Evolutionary conservation across 192 early-diverging fungal species (phyloP).

Genomic region (Podila epicladia): DNA sequence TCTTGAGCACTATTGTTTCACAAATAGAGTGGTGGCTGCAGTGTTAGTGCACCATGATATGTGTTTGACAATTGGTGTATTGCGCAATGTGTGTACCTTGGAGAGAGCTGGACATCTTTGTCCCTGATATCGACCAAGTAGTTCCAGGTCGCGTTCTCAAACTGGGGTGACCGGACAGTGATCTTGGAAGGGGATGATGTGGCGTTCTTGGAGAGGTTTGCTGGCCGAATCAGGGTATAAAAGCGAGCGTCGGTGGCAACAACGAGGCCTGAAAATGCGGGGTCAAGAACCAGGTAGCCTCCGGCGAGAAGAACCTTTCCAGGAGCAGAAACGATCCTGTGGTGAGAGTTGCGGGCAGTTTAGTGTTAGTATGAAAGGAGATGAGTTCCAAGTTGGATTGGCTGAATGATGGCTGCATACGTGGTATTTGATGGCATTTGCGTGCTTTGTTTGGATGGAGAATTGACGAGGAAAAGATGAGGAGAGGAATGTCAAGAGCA

Average conservation of each 20-base stretch:
- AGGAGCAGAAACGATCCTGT: slow-evolving; percentile 84
- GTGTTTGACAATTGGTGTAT: neutral
- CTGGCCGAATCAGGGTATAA: slow-evolving; percentile 69
- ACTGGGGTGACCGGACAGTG: slow-evolving; percentile 84
- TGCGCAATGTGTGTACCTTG: slow-evolving; percentile 22
- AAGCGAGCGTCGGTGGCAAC: slow-evolving; percentile 88
- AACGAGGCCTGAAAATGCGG: slow-evolving; percentile 80
- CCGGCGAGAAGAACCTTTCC: slow-evolving; percentile 95
- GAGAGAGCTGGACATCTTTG: slow-evolving; percentile 50
- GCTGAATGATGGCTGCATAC: slow-evolving; percentile 4
- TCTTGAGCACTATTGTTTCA: slow-evolving; percentile 26
- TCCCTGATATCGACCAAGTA: slow-evolving; percentile 57
- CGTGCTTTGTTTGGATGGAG: neutral
- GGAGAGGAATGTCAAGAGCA: neutral
- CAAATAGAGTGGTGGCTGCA: neutral
- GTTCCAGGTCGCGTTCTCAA: slow-evolving; percentile 83
- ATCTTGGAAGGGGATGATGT: slow-evolving; percentile 48
- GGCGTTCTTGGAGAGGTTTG: neutral
- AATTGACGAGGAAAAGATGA: neutral
- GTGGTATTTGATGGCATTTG: slow-evolving; percentile 24
- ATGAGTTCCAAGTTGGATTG: too few species aligned
- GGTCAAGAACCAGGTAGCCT: slow-evolving; percentile 95
- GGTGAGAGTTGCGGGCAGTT: neutral
- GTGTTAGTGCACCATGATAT: neutral
- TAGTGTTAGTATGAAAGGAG: too few species aligned